Percentiles rank a stretch among this genome's conserved stretches.
Evolutionary conservation across 169 alveolate species (phyloP).

Genomic region (Babesia bovis): DNA sequence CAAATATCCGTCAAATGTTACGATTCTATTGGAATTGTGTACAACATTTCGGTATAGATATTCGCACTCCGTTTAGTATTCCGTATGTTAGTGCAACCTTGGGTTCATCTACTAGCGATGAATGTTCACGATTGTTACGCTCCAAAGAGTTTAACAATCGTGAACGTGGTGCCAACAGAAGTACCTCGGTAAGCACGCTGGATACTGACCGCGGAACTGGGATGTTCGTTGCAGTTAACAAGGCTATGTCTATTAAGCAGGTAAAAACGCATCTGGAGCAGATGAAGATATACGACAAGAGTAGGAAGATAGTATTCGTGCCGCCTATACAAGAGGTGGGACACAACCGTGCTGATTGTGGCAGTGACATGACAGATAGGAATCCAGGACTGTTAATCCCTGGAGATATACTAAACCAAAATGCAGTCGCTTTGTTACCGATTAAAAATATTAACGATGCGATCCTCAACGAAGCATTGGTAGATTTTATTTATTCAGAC

Average conservation of each 20-base stretch:
- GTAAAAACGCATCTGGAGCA: conserved; percentile 18
- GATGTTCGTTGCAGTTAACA: conserved; percentile 4
- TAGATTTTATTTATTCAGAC: not conserved
- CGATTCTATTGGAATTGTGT: conserved; percentile 45
- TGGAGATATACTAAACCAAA: not conserved
- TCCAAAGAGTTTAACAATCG: no score
- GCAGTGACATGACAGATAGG: not conserved
- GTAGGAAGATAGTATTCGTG: conserved; percentile 6
- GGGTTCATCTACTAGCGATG: not conserved
- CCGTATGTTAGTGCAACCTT: not conserved
- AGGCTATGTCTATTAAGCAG: not conserved
- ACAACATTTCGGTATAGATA: conserved; percentile 1
- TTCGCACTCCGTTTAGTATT: not conserved
- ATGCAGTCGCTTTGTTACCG: conserved; percentile 12
- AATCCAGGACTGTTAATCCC: not conserved
- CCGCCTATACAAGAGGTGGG: not conserved
- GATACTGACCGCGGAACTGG: not conserved
- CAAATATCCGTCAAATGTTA: conserved; percentile 37
- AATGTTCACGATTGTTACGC: no score
- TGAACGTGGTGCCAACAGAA: not conserved
- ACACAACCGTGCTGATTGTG: not conserved
- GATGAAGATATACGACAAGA: conserved; percentile 26
- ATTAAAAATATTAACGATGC: not conserved
- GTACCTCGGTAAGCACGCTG: not conserved
- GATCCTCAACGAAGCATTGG: not conserved